These are phyloP conservation scores for Phytophthora cryptogea DNA, from an alignment of 352 stramenopile genomes.

Conservation along the genomic window DNA sequence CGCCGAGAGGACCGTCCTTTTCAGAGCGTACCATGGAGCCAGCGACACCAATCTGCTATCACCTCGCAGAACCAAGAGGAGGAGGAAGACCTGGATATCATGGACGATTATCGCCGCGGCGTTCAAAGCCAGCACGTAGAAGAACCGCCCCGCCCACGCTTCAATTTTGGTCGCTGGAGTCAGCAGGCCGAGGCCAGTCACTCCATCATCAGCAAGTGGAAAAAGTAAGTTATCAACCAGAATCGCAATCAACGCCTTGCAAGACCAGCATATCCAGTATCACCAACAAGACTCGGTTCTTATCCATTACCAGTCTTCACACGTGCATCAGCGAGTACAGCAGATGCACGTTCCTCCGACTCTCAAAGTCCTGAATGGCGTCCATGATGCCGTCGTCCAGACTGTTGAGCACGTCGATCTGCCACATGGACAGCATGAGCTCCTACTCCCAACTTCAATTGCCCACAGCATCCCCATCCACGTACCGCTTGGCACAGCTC, in stretches of 20 bases:
- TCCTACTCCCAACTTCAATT: not conserved
- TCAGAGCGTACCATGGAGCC: constrained; percentile 18
- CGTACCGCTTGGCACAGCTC: constrained; percentile 72
- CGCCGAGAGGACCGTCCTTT: constrained; percentile 10
- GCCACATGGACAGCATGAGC: constrained; percentile 7
- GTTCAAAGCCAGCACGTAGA: constrained; percentile 13
- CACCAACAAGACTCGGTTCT: not conserved
- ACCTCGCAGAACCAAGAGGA: constrained; percentile 15
- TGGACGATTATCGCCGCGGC: constrained; percentile 32
- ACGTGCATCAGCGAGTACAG: constrained; percentile 72
- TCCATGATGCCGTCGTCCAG: constrained; percentile 56
- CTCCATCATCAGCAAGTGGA: constrained; percentile 46
- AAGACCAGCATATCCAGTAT: not conserved
- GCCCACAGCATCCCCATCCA: not conserved
- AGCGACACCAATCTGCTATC: constrained; percentile 5
- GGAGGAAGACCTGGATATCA: constrained; percentile 23
- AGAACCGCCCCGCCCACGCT: constrained; percentile 18
- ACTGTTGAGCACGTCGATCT: constrained; percentile 60
- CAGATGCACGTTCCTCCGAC: constrained; percentile 60
- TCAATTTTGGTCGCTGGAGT: constrained; percentile 45
- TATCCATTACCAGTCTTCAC: constrained; percentile 12
- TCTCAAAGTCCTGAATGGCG: constrained; percentile 65
- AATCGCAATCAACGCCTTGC: too few species aligned
- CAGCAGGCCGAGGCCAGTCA: constrained; percentile 35
- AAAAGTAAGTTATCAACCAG: constrained; percentile 19